Conservation (phyloP, 495 filamentous ascomycete species). For the Sabuloglossum arenarium region DNA sequence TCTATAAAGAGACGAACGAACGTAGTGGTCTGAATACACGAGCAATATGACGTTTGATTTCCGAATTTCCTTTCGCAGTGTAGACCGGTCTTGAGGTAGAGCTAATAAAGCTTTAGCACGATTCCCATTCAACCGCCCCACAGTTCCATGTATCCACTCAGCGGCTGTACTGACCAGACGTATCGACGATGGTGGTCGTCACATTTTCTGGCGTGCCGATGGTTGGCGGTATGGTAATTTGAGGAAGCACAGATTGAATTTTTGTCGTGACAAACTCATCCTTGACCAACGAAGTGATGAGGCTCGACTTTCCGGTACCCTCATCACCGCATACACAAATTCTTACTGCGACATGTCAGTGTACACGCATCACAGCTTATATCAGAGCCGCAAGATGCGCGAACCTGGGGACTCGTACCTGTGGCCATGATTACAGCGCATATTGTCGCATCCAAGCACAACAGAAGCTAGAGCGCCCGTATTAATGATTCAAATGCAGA, state of each 20-base stretch:
- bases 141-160: background rate
- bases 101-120: constrained; percentile 19
- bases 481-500: background rate
- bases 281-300: constrained; percentile 72
- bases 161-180: constrained; percentile 26
- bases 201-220: constrained; percentile 86
- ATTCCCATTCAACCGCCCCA: background rate
- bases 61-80: constrained; percentile 77
- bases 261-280: constrained; percentile 84
- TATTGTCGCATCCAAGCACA: background rate
- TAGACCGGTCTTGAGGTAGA: constrained; percentile 75
- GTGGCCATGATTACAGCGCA: constrained; percentile 8
- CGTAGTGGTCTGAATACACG: constrained; percentile 90
- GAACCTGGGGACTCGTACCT: constrained; percentile 4
- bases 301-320: constrained; percentile 45
- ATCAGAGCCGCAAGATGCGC: background rate
- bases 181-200: constrained; percentile 89
- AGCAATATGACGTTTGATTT: constrained; percentile 95
- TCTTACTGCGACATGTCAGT: constrained; percentile 35
- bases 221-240: constrained; percentile 78
- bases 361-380: background rate
- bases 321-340: constrained; percentile 96
- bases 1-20: background rate
- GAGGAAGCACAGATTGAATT: constrained; percentile 83
- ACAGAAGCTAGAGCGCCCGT: background rate